Conservation (phyloP, 83 land plant genomes). For the Picea engelmannii region DNA sequence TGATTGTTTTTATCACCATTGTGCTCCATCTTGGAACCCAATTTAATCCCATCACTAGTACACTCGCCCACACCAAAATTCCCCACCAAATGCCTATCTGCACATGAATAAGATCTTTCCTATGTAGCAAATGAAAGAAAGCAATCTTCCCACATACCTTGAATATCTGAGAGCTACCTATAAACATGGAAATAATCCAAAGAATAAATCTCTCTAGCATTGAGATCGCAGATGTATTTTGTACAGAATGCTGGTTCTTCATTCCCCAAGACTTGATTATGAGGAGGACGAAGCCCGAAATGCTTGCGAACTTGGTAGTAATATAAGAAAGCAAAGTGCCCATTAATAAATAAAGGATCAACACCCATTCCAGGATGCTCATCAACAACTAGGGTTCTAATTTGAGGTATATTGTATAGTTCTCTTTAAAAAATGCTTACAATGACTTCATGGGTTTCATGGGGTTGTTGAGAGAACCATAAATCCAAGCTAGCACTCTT, state of each 20-base stretch:
- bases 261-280: slow-evolving; percentile 29
- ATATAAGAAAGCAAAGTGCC: slow-evolving; percentile 43
- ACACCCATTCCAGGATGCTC: slow-evolving; percentile 41
- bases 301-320: slow-evolving; percentile 47
- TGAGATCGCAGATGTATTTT: slow-evolving; percentile 44
- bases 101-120: slow-evolving; percentile 32
- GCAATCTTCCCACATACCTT: slow-evolving; percentile 57
- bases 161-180: slow-evolving; percentile 48
- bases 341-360: slow-evolving; percentile 46
- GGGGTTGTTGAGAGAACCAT: no score
- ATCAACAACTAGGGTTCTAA: no score
- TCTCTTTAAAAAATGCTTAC: no score
- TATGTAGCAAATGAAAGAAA: slow-evolving; percentile 43
- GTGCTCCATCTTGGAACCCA: neutral
- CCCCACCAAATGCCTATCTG: slow-evolving; percentile 38
- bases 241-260: slow-evolving; percentile 27
- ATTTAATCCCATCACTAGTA: slow-evolving; percentile 10
- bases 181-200: slow-evolving; percentile 51
- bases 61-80: slow-evolving; percentile 32
- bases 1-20: slow-evolving; percentile 1
- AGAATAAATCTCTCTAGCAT: slow-evolving; percentile 60
- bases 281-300: slow-evolving; percentile 53
- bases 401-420: no score
- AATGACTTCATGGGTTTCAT: no score
- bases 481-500: no score